phyloP scores from a whole-genome alignment of 371 early-diverging fungal genomes.

The Chytridiales sp. region DNA sequence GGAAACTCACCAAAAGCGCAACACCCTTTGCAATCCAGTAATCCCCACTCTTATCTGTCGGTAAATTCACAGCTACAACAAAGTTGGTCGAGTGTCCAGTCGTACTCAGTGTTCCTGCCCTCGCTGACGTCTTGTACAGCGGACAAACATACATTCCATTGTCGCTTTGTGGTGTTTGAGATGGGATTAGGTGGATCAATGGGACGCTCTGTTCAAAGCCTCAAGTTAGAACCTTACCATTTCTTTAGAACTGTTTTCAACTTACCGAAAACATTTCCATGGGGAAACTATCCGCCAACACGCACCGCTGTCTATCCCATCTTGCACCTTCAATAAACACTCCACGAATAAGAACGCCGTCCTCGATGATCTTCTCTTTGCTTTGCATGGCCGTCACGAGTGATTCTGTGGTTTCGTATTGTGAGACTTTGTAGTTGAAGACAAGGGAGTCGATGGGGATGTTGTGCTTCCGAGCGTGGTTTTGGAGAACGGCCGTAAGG shows the following conservation, averaged over 20 bases:
- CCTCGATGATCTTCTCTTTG: conserved; percentile 13
- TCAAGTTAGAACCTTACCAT: not conserved
- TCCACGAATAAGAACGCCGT: conserved; percentile 48
- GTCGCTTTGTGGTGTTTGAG: conserved; percentile 35
- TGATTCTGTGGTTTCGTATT: conserved; percentile 14
- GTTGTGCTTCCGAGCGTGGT: conserved; percentile 49
- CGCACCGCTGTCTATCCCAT: conserved; percentile 39
- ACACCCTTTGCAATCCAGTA: conserved; percentile 52
- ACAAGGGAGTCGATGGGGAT: conserved; percentile 48
- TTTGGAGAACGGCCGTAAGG: conserved; percentile 50
- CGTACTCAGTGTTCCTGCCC: conserved; percentile 49
- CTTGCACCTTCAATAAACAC: conserved; percentile 49
- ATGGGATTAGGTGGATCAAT: conserved; percentile 44
- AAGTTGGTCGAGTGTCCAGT: conserved; percentile 55
- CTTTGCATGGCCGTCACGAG: not conserved
- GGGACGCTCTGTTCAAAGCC: conserved; percentile 35
- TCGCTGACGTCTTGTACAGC: conserved; percentile 49
- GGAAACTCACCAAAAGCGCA: conserved; percentile 38
- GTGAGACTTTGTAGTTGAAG: conserved; percentile 39
- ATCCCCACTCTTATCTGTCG: conserved; percentile 37
- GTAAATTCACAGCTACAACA: conserved; percentile 41
- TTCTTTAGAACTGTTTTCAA: too few species aligned
- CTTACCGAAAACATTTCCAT: conserved; percentile 51
- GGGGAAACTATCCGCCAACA: conserved; percentile 44
- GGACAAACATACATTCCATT: conserved; percentile 42